A percentile compares a stretch with the other conserved stretches of the same genome.
Conservation (phyloP, 805 yeast genomes). For the Cyberlindnera mycetangii region DNA sequence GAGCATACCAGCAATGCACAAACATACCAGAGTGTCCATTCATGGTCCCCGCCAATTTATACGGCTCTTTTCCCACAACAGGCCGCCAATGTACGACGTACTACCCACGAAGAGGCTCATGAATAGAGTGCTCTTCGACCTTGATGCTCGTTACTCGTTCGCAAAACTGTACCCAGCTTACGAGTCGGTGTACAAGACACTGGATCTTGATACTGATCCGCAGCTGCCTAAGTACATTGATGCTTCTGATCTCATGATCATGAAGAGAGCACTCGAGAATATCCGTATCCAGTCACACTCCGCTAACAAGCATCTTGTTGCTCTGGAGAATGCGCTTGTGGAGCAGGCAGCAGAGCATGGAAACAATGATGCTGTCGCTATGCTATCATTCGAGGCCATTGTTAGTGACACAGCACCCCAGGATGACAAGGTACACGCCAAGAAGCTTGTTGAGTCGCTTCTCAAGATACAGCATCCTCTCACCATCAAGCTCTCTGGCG, state of each 20-base stretch:
- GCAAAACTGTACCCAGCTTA: conserved; percentile 52
- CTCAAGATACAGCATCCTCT: conserved; percentile 64
- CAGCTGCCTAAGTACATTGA: conserved; percentile 42
- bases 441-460: conserved; percentile 53
- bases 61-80: conserved; percentile 18
- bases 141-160: conserved; percentile 56
- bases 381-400: conserved; percentile 67
- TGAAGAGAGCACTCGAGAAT: conserved; percentile 64
- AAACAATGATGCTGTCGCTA: conserved; percentile 73
- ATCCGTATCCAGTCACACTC: conserved; percentile 60
- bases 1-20: too few species aligned
- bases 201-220: conserved; percentile 34
- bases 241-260: conserved; percentile 60
- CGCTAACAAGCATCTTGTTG: conserved; percentile 51
- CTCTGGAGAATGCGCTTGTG: conserved; percentile 68
- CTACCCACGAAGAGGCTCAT: conserved; percentile 59
- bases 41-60: neutral
- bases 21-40: too few species aligned
- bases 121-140: conserved; percentile 62
- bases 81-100: conserved; percentile 42
- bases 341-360: conserved; percentile 85
- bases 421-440: conserved; percentile 66
- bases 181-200: conserved; percentile 45
- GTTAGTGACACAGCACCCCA: conserved; percentile 33
- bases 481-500: conserved; percentile 77